phyloP scores from a whole-genome alignment of 2,329 filamentous ascomycete genomes.

The Whalleya microplaca region DNA sequence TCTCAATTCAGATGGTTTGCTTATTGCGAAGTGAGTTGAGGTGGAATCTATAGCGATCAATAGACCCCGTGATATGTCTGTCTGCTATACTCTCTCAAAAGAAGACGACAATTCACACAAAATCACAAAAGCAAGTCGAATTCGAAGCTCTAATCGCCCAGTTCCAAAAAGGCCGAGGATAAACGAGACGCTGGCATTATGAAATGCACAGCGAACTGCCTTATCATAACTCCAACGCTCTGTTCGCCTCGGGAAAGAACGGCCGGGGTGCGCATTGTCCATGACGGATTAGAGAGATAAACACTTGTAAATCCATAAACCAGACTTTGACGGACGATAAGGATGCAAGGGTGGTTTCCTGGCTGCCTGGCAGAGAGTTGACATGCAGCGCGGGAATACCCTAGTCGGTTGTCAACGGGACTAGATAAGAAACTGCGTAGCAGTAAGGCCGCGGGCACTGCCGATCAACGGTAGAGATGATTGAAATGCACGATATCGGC shows the following conservation, averaged over 20 bases:
- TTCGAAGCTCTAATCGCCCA: not conserved
- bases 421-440: constrained; percentile 8
- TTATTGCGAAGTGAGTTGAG: not conserved
- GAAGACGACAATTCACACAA: not conserved
- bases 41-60: not conserved
- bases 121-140: not conserved
- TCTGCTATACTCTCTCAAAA: not conserved
- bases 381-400: not conserved
- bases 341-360: not conserved
- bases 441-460: constrained; percentile 3
- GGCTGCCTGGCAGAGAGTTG: not conserved
- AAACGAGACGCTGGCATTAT: not conserved
- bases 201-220: not conserved
- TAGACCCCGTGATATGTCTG: not conserved
- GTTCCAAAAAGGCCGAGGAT: not conserved
- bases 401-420: constrained; percentile 3
- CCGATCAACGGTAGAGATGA: constrained; percentile 4
- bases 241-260: not conserved
- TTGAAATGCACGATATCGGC: not conserved
- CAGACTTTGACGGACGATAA: not conserved
- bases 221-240: not conserved
- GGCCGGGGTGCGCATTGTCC: not conserved
- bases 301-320: not conserved
- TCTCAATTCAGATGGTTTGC: not conserved
- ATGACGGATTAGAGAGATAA: not conserved